These are phyloP conservation scores for Chaetothyriales sp. DNA, from an alignment of 2,329 filamentous ascomycete species.

Conservation along the genomic window DNA sequence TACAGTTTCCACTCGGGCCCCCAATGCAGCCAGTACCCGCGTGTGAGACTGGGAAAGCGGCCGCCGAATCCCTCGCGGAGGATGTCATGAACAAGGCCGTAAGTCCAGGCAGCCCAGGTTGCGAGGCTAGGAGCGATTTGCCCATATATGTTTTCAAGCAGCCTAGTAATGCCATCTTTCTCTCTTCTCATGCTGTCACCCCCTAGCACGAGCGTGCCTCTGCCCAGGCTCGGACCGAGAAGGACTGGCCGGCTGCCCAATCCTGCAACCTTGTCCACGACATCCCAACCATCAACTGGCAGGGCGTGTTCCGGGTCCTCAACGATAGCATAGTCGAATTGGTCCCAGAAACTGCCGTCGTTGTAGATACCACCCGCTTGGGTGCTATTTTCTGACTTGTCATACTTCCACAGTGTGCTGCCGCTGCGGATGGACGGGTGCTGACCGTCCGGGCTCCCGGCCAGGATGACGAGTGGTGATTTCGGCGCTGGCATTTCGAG, in stretches of 20 bases:
- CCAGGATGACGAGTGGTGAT: constrained; percentile 10
- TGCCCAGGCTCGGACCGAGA: constrained; percentile 28
- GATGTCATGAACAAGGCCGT: constrained; percentile 20
- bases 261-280: constrained; percentile 34
- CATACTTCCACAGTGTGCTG: constrained; percentile 36
- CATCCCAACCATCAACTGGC: constrained; percentile 38
- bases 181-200: constrained; percentile 10
- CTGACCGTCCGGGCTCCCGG: constrained; percentile 15
- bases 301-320: constrained; percentile 31
- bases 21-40: constrained; percentile 41
- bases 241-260: constrained; percentile 35
- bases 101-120: constrained; percentile 4
- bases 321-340: constrained; percentile 43
- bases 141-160: constrained; percentile 16
- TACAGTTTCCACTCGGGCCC: constrained; percentile 39
- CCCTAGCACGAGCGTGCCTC: constrained; percentile 15
- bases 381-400: constrained; percentile 42
- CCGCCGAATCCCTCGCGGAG: constrained; percentile 18
- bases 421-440: constrained; percentile 7
- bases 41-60: constrained; percentile 20
- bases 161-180: constrained; percentile 21
- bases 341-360: constrained; percentile 39
- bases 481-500: constrained; percentile 28
- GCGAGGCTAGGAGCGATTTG: not conserved
- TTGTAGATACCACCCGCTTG: constrained; percentile 24